A percentile compares a stretch with the other conserved stretches of the same genome.
These are phyloP conservation scores for Mucor piriformis DNA, from an alignment of 371 early-diverging fungal genomes.

Conservation along the genomic window DNA sequence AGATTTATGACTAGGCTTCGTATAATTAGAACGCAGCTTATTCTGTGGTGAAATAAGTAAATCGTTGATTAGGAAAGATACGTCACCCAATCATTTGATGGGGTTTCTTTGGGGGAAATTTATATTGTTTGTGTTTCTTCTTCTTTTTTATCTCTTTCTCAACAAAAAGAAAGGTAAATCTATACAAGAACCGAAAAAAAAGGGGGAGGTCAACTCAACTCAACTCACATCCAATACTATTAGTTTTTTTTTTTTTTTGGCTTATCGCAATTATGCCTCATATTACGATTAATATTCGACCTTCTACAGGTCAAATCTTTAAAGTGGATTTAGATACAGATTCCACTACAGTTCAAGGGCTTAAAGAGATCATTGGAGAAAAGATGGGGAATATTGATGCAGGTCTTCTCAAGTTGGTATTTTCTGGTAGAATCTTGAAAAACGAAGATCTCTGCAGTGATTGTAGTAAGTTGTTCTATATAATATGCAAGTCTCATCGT, in stretches of 20 bases:
- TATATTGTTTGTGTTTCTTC: not conserved
- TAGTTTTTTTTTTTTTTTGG: not conserved
- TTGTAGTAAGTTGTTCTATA: slow-evolving; percentile 55
- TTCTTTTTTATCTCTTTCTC: not conserved
- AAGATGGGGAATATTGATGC: slow-evolving; percentile 51
- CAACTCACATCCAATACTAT: too few relatives aligned
- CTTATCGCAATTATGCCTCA: slow-evolving; percentile 16
- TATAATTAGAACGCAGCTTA: too few relatives aligned
- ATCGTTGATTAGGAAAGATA: too few relatives aligned
- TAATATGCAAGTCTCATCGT: not conserved
- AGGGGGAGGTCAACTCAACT: not conserved
- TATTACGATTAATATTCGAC: slow-evolving; percentile 44
- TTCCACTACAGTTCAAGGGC: slow-evolving; percentile 52
- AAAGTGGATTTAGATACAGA: slow-evolving; percentile 40
- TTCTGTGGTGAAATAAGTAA: too few relatives aligned
- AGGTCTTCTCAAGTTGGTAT: slow-evolving; percentile 67
- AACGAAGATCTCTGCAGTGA: slow-evolving; percentile 62
- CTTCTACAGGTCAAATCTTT: slow-evolving; percentile 46
- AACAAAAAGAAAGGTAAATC: not conserved
- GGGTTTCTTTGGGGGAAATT: not conserved
- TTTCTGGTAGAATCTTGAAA: slow-evolving; percentile 72
- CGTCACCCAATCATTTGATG: not conserved
- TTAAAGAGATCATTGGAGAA: slow-evolving; percentile 63
- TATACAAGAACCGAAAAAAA: not conserved
- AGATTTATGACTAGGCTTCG: too few relatives aligned